Base-by-base conservation (phyloP, 2,329 filamentous ascomycete species). In the Hysterium pulicare region DNA sequence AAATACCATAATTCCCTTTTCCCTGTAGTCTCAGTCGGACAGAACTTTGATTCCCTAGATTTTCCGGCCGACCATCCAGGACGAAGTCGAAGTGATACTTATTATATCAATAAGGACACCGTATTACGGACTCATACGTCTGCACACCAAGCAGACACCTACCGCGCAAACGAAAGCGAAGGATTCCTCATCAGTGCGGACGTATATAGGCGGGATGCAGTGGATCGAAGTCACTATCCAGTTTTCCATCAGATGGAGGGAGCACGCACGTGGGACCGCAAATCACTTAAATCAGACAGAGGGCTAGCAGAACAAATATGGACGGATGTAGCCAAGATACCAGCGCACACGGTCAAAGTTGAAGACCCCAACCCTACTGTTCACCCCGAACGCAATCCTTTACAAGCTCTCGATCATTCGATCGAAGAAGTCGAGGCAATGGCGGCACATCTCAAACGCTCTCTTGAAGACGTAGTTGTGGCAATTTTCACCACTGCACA, bases 181-280 rank as follows among this genome's bases (percentile, higher is more conserved):
- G 93, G 91, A 3, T 98, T 90, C 64, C 85, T 95, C 24, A 87
- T 98, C 62, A 86, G 86, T 45, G 93, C 91, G 19, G 93, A 98
- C 65, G 93, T 98, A 15, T 98, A 97, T 68, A 82, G 93, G 33
- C 80, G 93, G 51, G 93, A 98, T 78, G 90, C 91, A 43, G 86
- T 98, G 59, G 93, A 98, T 69, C 82, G 87, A 43, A 93, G 85
- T 55, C 93, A 98, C 70, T 97, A 97, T 69, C 93, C 93, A 0
- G 82, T 95, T 45, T 98, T 98, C 68, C 93, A 98, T 70, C 93
- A 98, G 71, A 97, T 97, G 90, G 93, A 98, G 67, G 91, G 90
- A 10, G 91, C 91, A 7, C 78, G 86, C 54, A 84, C 90, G 41
- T 98, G 93, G 91, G 86, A 93, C 61, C 80, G 88, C 8, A 74